phyloP scores from a whole-genome alignment of 192 early-diverging fungal genomes.

The Umbelopsis sp. region DNA sequence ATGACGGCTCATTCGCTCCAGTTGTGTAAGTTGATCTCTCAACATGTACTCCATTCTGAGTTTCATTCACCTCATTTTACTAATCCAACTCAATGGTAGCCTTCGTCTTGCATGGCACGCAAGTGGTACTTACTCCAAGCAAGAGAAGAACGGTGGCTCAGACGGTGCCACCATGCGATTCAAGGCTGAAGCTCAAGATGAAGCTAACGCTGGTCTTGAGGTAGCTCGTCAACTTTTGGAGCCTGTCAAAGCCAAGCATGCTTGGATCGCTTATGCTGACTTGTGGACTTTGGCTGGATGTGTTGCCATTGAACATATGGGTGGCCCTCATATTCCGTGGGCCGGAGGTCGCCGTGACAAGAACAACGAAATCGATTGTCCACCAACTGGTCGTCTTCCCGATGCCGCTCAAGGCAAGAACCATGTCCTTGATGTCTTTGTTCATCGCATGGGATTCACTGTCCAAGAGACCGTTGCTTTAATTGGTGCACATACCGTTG shows the following conservation, averaged over 20 bases:
- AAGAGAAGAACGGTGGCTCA: constrained; percentile 61
- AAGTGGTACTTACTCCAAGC: constrained; percentile 66
- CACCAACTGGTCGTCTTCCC: constrained; percentile 71
- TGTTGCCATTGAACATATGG: constrained; percentile 70
- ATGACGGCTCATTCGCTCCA: constrained; percentile 72
- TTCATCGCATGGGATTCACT: constrained; percentile 69
- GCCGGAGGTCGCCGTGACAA: constrained; percentile 56
- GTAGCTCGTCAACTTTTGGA: constrained; percentile 55
- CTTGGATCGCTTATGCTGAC: constrained; percentile 72
- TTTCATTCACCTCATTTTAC: background rate
- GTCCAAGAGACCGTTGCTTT: constrained; percentile 72
- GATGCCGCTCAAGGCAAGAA: constrained; percentile 61
- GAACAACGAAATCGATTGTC: constrained; percentile 47
- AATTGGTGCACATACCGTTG: constrained; percentile 68
- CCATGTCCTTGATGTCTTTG: constrained; percentile 63
- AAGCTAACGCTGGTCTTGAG: constrained; percentile 67
- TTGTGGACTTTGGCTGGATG: constrained; percentile 77
- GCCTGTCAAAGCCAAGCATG: constrained; percentile 63
- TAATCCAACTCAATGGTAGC: background rate
- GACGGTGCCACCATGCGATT: constrained; percentile 74
- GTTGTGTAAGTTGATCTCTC: constrained; percentile 48
- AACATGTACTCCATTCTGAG: constrained; percentile 40
- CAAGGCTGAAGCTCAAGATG: constrained; percentile 59
- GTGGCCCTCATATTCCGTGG: constrained; percentile 72
- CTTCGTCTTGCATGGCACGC: constrained; percentile 65